These are phyloP conservation scores for Anthracocystis setariae DNA, from an alignment of 1,284 basidiomycete genomes.

Conservation along the genomic window DNA sequence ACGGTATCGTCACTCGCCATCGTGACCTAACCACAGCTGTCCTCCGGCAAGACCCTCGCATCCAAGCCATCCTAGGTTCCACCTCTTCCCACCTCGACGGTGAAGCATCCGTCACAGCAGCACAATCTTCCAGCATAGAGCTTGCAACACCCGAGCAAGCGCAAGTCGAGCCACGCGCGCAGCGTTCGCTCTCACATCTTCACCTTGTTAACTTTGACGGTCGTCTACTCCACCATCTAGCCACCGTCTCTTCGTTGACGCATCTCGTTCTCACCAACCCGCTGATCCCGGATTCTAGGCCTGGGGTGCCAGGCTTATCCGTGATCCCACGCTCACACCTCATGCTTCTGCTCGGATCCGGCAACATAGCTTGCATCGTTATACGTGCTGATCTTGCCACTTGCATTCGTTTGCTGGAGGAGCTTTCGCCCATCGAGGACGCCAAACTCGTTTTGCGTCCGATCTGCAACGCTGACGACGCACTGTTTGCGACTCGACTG, in stretches of 20 bases:
- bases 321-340: slow-evolving; percentile 39
- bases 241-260: slow-evolving; percentile 33
- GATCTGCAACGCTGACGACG: slow-evolving; percentile 6
- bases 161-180: background rate
- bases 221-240: slow-evolving; percentile 40
- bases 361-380: slow-evolving; percentile 27
- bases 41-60: slow-evolving; percentile 32
- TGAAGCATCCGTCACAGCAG: background rate
- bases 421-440: slow-evolving; percentile 36
- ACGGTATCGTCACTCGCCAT: slow-evolving; percentile 36
- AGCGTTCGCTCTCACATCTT: slow-evolving; percentile 35
- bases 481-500: slow-evolving; percentile 4
- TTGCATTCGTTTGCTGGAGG: slow-evolving; percentile 41
- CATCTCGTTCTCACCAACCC: slow-evolving; percentile 47
- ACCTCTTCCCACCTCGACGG: background rate
- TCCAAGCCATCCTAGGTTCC: slow-evolving; percentile 21
- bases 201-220: slow-evolving; percentile 45
- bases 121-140: background rate
- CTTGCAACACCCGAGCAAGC: background rate
- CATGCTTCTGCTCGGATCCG: slow-evolving; percentile 37
- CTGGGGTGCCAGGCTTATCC: slow-evolving; percentile 26
- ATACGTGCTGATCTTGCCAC: slow-evolving; percentile 28
- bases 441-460: slow-evolving; percentile 44
- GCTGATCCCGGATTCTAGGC: slow-evolving; percentile 8
- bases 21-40: slow-evolving; percentile 32